These are phyloP conservation scores for Nemophila menziesii DNA, from an alignment of 257 asterid species.

Conservation along the genomic window DNA sequence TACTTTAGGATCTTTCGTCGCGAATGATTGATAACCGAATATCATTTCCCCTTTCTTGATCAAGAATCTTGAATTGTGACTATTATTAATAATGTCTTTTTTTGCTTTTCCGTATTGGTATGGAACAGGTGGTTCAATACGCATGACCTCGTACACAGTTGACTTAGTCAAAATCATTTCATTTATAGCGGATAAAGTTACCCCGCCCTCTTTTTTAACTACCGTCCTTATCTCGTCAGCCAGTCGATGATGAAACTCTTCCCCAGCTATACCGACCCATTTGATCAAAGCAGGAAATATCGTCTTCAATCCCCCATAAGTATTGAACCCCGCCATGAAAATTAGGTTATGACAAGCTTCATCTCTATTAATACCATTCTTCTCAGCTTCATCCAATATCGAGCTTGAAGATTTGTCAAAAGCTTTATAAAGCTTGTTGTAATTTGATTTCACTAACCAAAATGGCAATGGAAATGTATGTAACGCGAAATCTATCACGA, in stretches of 20 bases:
- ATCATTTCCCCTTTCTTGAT: slow-evolving; percentile 67
- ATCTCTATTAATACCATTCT: slow-evolving; percentile 41
- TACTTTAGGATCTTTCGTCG: slow-evolving; percentile 44
- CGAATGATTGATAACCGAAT: slow-evolving; percentile 67
- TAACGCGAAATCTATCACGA: slow-evolving; percentile 38
- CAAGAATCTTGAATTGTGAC: slow-evolving; percentile 42
- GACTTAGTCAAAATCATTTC: slow-evolving; percentile 51
- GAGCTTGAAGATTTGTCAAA: slow-evolving; percentile 22
- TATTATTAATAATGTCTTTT: slow-evolving; percentile 32
- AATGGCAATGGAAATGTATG: slow-evolving; percentile 41
- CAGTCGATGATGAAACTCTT: slow-evolving; percentile 40
- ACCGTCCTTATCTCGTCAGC: slow-evolving; percentile 38
- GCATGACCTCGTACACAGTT: slow-evolving; percentile 47
- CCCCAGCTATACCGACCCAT: slow-evolving; percentile 54
- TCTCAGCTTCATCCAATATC: slow-evolving; percentile 41
- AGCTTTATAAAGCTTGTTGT: slow-evolving; percentile 36
- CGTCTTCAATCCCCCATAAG: slow-evolving; percentile 77
- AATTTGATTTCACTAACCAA: slow-evolving; percentile 27
- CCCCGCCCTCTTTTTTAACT: slow-evolving; percentile 38
- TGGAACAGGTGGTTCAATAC: slow-evolving; percentile 67
- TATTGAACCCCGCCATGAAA: slow-evolving; percentile 72
- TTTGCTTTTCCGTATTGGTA: slow-evolving; percentile 59
- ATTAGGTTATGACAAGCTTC: slow-evolving; percentile 74
- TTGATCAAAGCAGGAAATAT: slow-evolving; percentile 44
- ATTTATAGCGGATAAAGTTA: slow-evolving; percentile 21